Conservation (phyloP, 441 rosid genomes). For the Capsella rubella region DNA sequence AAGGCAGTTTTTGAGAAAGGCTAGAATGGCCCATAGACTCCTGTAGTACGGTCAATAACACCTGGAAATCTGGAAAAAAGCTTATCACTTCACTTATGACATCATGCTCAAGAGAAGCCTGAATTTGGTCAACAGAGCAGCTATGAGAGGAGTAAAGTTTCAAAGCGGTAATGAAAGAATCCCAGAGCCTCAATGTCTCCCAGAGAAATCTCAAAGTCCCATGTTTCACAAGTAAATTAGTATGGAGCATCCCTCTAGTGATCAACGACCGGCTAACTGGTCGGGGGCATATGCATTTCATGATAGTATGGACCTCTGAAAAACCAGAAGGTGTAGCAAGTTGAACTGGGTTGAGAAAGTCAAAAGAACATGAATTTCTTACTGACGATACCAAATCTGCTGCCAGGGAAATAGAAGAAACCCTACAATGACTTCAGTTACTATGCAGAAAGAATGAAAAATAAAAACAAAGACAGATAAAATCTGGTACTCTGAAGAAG, state of each 20-base stretch:
- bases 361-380: conserved; percentile 57
- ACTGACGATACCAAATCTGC: conserved; percentile 76
- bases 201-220: conserved; percentile 85
- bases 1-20: conserved; percentile 41
- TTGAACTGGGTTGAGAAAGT: conserved; percentile 59
- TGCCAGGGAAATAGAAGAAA: conserved; percentile 78
- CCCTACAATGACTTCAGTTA: conserved; percentile 78
- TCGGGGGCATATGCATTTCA: conserved; percentile 77
- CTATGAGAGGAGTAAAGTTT: conserved; percentile 43
- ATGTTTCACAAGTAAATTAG: conserved; percentile 79
- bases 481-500: conserved; percentile 36
- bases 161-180: conserved; percentile 61
- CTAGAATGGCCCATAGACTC: conserved; percentile 54
- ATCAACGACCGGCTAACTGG: conserved; percentile 74
- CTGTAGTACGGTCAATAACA: conserved; percentile 60
- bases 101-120: conserved; percentile 63
- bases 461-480: conserved; percentile 30
- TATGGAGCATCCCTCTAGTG: conserved; percentile 90
- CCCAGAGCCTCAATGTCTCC: conserved; percentile 76
- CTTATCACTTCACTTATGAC: conserved; percentile 70
- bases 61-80: conserved; percentile 87
- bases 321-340: conserved; percentile 52
- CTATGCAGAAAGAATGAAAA: conserved; percentile 42
- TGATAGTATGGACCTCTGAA: conserved; percentile 64
- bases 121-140: conserved; percentile 48